Evolutionary conservation across 768 basidiomycete species (phyloP), one percentile per base, ranked within the genome.

Genomic region (Kwoniella sp.): DNA sequence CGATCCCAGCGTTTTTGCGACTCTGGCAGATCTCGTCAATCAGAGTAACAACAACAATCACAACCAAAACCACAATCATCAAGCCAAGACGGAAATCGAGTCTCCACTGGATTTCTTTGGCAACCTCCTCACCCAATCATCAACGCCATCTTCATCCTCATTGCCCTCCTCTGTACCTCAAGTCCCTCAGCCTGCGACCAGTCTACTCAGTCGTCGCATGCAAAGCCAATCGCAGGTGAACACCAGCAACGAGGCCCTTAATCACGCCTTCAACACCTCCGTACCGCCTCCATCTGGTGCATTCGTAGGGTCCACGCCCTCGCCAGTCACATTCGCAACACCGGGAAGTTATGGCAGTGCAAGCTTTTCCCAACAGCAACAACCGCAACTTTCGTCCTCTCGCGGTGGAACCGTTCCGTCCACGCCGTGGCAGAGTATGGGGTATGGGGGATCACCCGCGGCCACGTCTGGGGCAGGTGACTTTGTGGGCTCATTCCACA

Each of bases 391-490:
- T n/a, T 45, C 55, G 13, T 29, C 54, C 13, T 61, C 60, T 9
- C 38, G 23, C 25, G 55, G 55, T 15, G 41, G 41, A 9, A 23
- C 55, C 22, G 25, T 45, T 23, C 52, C 53, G 23, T 55, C 61
- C 2, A 64, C 58, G 20, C 58, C 62, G 17, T 72, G 69, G 68
- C 71, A 69, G 13, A 47, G 51, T 15, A 63, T 61, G 60, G 65
- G 37, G 23, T 73, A 66, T 48, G 57, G 34, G 12, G 74, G 70
- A n/a, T 75, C 76, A 23, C 76, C 76, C 0, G 74, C 51, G 20
- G 73, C 72, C 7, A 74, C 74, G 1, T 73, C 74, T 11, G 76
- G 72, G n/a, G 76, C 72, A 2, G 73, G 73, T 55, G 76, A 75
- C 28, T 30, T 71, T 31, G 70, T 70, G 22, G 60, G 47, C 23